Percentiles rank a stretch among this genome's conserved stretches.
Evolutionary conservation across 306 rosid genomes (phyloP).

Genomic region (Malus sieversii): DNA sequence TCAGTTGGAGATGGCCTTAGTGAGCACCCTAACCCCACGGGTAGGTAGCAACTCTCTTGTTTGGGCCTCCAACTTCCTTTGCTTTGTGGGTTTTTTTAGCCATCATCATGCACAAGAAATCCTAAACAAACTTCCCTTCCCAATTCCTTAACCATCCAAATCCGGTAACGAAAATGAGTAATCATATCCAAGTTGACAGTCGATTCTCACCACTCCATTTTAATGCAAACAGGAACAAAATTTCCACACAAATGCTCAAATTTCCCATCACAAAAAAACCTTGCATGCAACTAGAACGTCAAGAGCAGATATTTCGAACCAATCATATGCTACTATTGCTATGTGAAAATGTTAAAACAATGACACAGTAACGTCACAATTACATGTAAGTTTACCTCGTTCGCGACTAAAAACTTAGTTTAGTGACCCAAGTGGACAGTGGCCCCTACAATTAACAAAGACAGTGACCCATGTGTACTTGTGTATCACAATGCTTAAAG

Average conservation of each 20-base stretch:
- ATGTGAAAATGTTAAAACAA: not conserved
- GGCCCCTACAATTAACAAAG: not conserved
- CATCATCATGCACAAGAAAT: too few species aligned
- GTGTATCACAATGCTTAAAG: too few species aligned
- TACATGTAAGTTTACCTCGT: too few species aligned
- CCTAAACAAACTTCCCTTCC: too few species aligned
- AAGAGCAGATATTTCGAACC: not conserved
- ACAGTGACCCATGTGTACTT: not conserved
- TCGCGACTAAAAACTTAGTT: not conserved
- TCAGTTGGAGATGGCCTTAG: too few species aligned
- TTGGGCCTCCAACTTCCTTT: not conserved
- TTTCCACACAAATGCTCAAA: not conserved
- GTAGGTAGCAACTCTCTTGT: not conserved
- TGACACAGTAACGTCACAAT: too few species aligned
- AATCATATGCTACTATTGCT: not conserved
- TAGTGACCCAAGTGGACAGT: not conserved
- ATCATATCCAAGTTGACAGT: not conserved
- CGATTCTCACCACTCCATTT: not conserved
- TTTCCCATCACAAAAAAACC: not conserved
- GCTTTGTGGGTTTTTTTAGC: not conserved
- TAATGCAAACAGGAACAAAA: not conserved
- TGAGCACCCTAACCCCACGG: too few species aligned
- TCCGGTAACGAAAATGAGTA: not conserved
- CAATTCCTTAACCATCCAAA: not conserved
- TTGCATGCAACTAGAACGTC: not conserved